Evolutionary conservation across 2,329 filamentous ascomycete genomes (phyloP).

Genomic region (Lanzia echinophila): DNA sequence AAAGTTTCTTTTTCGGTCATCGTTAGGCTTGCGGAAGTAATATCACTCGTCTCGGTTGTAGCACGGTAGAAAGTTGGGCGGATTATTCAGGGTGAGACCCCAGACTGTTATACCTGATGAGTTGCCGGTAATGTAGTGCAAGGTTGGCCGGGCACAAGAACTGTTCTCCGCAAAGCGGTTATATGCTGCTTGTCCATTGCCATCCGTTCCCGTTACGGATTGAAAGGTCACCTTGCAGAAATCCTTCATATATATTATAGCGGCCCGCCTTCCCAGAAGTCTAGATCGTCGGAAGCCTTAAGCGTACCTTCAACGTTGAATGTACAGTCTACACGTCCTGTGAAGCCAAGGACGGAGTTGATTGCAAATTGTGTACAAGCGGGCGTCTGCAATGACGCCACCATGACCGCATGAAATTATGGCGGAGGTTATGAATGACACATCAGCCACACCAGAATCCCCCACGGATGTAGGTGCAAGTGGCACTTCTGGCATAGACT

Average conservation of each 20-base stretch:
- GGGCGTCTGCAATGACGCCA: conserved; percentile 40
- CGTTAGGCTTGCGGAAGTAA: too few species aligned
- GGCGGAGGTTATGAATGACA: conserved; percentile 38
- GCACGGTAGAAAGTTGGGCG: too few species aligned
- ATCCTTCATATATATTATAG: conserved; percentile 35
- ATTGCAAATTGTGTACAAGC: conserved; percentile 37
- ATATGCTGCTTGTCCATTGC: conserved; percentile 39
- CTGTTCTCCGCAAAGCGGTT: conserved; percentile 36
- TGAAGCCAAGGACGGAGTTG: conserved; percentile 37
- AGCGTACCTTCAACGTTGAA: conserved; percentile 41
- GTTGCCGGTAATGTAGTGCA: conserved; percentile 36
- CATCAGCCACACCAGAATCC: conserved; percentile 33
- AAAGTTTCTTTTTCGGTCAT: too few species aligned
- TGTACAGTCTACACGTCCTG: conserved; percentile 38
- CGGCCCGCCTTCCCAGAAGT: conserved; percentile 37
- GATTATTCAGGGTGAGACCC: conserved; percentile 35
- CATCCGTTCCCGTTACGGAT: conserved; percentile 36
- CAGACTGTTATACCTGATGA: conserved; percentile 33
- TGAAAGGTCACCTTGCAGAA: conserved; percentile 35
- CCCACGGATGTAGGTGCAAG: conserved; percentile 18
- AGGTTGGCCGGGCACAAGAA: conserved; percentile 35
- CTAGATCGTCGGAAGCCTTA: conserved; percentile 33
- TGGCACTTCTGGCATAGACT: conserved; percentile 17
- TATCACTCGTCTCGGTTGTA: too few species aligned
- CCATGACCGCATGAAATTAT: conserved; percentile 34